Evolutionary conservation across 2,329 filamentous ascomycete species (phyloP), one percentile per base, ranked within the genome.

Genomic region (Botrytis squamosa): DNA sequence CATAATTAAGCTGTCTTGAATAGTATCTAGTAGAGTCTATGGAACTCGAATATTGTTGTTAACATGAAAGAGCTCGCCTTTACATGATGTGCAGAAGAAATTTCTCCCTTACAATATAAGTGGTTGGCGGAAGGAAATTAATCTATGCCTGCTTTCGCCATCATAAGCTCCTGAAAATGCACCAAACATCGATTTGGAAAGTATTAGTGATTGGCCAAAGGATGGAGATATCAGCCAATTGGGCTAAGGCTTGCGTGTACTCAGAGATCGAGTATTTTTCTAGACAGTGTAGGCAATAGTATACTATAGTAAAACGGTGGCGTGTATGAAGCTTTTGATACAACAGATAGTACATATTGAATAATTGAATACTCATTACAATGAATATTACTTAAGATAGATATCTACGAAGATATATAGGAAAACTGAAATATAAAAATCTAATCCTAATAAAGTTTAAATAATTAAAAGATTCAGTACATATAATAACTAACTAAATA

Each of bases 141-240:
- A 38, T 40, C n/a, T 25, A 18, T 59, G 42, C 66, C 66, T 9
- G 42, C 33, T 52, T 33, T 22, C 20, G 42, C 22, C 7, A 46
- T 25, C 14, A 7, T 25, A 33, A 6, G 36, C 29, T 14, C 22
- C 18, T 20, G 18, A 18, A 46, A 7, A 46, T 20, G 12, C 66
- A 69, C 14, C 22, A 57, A 69, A 46, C 20, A 36, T 59, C 38
- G 55, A 59, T 57, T 69, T 29, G 66, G 49, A 69, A 36, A 22
- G 14, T 25, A 57, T 59, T 29, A 44, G 33, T 8, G 49, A 9
- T 16, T 42, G 66, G 46, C n/a, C 22, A 25, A 38, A 36, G 25
- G 20, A 33, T 38, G 33, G 49, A 42, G 33, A 10, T 40, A 6
- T 59, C 14, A 69, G 9, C 22, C 29, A 57, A 7, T 33, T n/a